Conservation (phyloP, 108 stramenopile species). For the Cyclotella sp. region DNA sequence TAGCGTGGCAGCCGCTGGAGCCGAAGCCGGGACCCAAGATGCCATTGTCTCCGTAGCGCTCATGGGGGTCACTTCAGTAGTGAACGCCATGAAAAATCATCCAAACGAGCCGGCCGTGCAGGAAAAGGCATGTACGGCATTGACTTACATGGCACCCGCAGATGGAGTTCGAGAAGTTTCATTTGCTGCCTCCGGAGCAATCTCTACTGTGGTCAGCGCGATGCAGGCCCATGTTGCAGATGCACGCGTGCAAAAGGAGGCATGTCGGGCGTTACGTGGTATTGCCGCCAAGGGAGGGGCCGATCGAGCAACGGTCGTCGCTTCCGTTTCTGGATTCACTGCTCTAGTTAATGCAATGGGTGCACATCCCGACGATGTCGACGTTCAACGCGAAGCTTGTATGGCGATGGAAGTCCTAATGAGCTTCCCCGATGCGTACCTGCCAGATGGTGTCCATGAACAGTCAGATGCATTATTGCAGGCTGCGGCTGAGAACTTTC, state of each 20-base stretch:
- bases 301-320: conserved; percentile 82
- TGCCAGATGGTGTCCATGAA: conserved; percentile 69
- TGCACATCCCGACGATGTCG: conserved; percentile 64
- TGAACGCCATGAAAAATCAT: conserved; percentile 91
- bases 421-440: conserved; percentile 65
- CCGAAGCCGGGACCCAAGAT: conserved; percentile 18
- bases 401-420: conserved; percentile 67
- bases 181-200: conserved; percentile 85
- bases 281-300: conserved; percentile 76
- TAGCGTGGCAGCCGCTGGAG: conserved; percentile 36
- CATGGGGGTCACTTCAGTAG: conserved; percentile 73
- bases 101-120: conserved; percentile 87
- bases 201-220: conserved; percentile 81
- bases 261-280: conserved; percentile 71
- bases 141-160: conserved; percentile 61
- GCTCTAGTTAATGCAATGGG: conserved; percentile 81
- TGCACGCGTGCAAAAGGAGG: conserved; percentile 77
- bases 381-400: conserved; percentile 74
- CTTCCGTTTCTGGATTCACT: conserved; percentile 80
- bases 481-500: conserved; percentile 69
- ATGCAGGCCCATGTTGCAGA: conserved; percentile 92
- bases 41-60: conserved; percentile 64
- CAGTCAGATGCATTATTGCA: conserved; percentile 75
- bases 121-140: conserved; percentile 79
- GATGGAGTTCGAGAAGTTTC: conserved; percentile 81